Base-by-base conservation (phyloP, 2,329 filamentous ascomycete species). In the Clonostachys chloroleuca region DNA sequence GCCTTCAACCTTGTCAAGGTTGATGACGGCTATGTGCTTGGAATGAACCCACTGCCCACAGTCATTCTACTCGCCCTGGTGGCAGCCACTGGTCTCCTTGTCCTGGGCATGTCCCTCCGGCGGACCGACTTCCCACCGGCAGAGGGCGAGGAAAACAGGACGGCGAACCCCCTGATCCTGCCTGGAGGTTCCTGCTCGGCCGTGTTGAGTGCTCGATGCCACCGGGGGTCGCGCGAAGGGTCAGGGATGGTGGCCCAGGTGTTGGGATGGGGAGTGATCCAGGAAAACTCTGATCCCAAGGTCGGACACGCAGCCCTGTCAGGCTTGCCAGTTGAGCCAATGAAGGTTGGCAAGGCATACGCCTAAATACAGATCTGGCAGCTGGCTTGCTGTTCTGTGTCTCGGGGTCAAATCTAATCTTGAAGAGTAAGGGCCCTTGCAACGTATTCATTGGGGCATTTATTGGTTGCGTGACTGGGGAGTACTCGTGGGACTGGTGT, bases 131-230 rank as follows among this genome's bases (percentile, higher is more conserved):
- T 49, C 16, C 54, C 62, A 4, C 57, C 64, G 3, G 59, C 63
- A 9, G 62, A 65, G 33, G 54, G 55, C 18, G 64, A 65, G 7
- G 61, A 64, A 47, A 68, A 66, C 40, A 54, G 56, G 10, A 60
- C 61, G 16, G 56, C 62, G 14, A 80, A 79, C 60, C 76, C 77
- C 18, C 67, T 80, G 20, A 66, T 66, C 2, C 54, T 80, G 35
- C 59, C 57, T 18, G 74, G 69, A 33, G 75, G 75, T 12, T 64
- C 67, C 40, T 79, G 75, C 61, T 76, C 72, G 50, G 76, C 74
- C 9, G 75, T 77, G n/a, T 56, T 80, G 51, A 72, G 69, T 56
- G 67, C 75, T 20, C 60, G 69, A 44, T 78, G 75, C 58, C 75
- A 78, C 47, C 61, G 67, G 6, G 52, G 56, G 33, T 53, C 58